Conservation (phyloP, 441 rosid species). For the Bruguiera hainesii region DNA sequence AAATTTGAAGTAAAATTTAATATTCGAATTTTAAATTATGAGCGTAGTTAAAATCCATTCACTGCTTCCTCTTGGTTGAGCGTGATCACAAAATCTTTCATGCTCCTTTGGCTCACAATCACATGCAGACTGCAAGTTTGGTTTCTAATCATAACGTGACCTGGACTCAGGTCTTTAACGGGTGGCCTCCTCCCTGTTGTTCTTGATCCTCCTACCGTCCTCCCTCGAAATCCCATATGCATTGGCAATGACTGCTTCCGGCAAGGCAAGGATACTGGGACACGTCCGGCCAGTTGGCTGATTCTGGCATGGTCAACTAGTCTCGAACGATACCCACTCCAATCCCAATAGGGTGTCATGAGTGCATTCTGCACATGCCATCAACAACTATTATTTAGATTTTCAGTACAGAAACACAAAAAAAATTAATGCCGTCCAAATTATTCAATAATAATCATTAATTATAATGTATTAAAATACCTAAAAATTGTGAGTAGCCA, state of each 20-base stretch:
- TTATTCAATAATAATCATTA: too few species aligned
- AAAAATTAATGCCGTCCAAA: too few species aligned
- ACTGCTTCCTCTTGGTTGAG: background rate
- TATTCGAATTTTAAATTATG: too few species aligned
- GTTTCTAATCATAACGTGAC: background rate
- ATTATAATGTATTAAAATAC: too few species aligned
- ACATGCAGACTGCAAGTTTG: background rate
- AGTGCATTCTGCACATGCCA: constrained; percentile 42
- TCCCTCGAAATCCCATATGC: constrained; percentile 51
- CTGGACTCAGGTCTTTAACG: constrained; percentile 16
- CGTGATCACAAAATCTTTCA: too few species aligned
- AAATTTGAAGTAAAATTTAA: too few species aligned
- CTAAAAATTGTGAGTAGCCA: too few species aligned
- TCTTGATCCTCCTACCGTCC: constrained; percentile 32
- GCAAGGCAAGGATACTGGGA: constrained; percentile 50
- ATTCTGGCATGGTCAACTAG: constrained; percentile 47
- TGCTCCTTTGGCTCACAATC: too few species aligned
- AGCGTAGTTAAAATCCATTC: too few species aligned
- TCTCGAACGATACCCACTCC: constrained; percentile 62
- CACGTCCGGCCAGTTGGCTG: constrained; percentile 47
- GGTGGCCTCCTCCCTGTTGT: constrained; percentile 17
- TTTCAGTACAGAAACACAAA: too few species aligned
- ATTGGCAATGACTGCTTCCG: constrained; percentile 48
- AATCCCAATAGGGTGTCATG: constrained; percentile 56
- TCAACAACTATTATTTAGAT: too few species aligned